Conservation (phyloP, 2,329 filamentous ascomycete species). For the Aspergillus fumigatiaffinis region DNA sequence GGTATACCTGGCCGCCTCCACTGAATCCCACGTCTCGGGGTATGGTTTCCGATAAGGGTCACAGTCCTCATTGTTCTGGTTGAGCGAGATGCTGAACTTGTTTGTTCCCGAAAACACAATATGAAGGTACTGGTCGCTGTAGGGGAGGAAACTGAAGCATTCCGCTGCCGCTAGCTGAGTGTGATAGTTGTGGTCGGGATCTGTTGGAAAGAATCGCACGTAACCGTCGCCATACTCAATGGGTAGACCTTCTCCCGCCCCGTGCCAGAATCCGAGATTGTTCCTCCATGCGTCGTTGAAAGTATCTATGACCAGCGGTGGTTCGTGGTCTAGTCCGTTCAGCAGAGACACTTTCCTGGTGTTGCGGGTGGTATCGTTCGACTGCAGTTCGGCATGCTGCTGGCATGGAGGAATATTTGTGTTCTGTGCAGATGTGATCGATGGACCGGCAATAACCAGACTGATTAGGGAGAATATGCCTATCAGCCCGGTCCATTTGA, state of each 20-base stretch:
- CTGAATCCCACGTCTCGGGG: slow-evolving; percentile 64
- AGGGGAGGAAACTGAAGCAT: slow-evolving; percentile 55
- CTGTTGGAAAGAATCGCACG: slow-evolving; percentile 55
- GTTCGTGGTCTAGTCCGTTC: background rate
- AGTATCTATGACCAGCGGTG: slow-evolving; percentile 53
- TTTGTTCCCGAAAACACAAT: slow-evolving; percentile 60
- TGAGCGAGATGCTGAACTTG: slow-evolving; percentile 61
- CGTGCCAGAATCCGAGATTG: slow-evolving; percentile 62
- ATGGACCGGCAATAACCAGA: background rate
- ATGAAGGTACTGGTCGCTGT: slow-evolving; percentile 59
- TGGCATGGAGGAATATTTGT: background rate
- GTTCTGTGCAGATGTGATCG: background rate
- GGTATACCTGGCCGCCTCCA: slow-evolving; percentile 61
- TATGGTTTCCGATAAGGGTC: slow-evolving; percentile 54
- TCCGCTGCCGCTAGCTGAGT: slow-evolving; percentile 51
- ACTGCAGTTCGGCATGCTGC: background rate
- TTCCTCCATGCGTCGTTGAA: slow-evolving; percentile 55
- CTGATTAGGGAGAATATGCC: background rate
- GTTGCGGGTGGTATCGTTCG: background rate
- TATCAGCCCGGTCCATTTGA: background rate
- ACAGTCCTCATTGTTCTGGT: slow-evolving; percentile 63
- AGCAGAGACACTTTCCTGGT: background rate
- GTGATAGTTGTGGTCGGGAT: slow-evolving; percentile 60
- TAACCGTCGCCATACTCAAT: slow-evolving; percentile 50
- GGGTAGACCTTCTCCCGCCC: slow-evolving; percentile 57